Evolutionary conservation across 73 alveolate species (phyloP), one percentile per base, ranked within the genome.

Genomic region (Halteria grandinella): DNA sequence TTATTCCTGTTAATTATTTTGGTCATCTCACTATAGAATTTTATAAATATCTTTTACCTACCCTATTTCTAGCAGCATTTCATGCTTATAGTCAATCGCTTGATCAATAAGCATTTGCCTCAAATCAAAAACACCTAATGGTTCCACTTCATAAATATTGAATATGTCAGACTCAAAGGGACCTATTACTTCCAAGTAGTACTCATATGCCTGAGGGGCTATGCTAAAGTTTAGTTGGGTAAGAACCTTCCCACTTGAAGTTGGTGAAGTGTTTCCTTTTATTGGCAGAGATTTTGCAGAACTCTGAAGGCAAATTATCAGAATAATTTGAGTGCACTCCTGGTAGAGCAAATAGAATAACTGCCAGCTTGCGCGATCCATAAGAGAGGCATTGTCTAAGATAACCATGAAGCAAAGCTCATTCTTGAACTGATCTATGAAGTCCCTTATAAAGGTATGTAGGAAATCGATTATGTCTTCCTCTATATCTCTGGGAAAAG

Each of bases 111-210:
- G 17, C 15, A 62, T 62, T 24, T 62, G 15, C 27, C 60, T 17
- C 50, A 62, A 62, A 25, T 62, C 78, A 41, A 6, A 36, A 1
- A 11, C 20, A 11, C 62, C 43, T 5, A 62, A 40, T 40, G 57
- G 78, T 24, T 62, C 78, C 78, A 62, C 43, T 32, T 62, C 78
- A 8, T 40, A 57, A 20, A 62, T 60, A 62, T 62, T 62, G 45
- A 62, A 62, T 14, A 62, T 62, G n/a, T 62, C 78, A 5, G 49
- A 14, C 27, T 62, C 78, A 39, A 5, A 20, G 15, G 36, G 62
- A 1, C 25, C 62, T 6, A 62, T 62, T 39, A 44, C 43, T 40
- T 62, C 78, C 27, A 40, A 2, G 27, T 62, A 62, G 8, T 29
- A 39, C 1, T 14, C 11, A 2, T 18, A 39, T 3, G 78, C 58